Evolutionary conservation across 371 early-diverging fungal genomes (phyloP), one percentile per base, ranked within the genome.

Genomic region (Lichtheimia ornata): DNA sequence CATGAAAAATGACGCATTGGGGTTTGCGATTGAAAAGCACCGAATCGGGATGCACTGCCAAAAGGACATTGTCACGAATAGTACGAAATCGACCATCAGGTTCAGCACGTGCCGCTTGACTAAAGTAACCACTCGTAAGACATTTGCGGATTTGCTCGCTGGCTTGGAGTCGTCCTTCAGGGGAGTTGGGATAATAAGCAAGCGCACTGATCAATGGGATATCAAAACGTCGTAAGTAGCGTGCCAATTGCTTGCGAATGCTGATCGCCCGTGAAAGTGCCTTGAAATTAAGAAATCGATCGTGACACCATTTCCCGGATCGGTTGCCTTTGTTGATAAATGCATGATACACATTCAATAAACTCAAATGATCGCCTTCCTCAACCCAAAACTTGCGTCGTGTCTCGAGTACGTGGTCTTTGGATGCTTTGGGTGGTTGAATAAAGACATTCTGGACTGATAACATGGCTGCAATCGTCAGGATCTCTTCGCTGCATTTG

Each of bases 341-440:
- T 0, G 92, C 92, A 63, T 83, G 83, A 72, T 88, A 94, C 0
- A 92, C 93, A 63, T 92, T 92, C 18, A 94, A 64, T 25, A 88
- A 77, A 4, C 91, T 88, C 5, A 94, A 69, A 67, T 89, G 92
- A 58, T 95, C 94, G 3, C 94, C 94, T 66, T 94, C 94, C 62
- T 90, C 83, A 0, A 88, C 92, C 59, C 90, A 83, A 64, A 94
- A 93, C 71, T 86, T 89, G 50, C 83, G 79, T 49, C 89, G 73
- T 52, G 82, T 77, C 44, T 88, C 87, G 35, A 77, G 69, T 4
- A 85, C 71, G 6, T 85, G 79, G 5, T 85, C 83, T 35, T 73
- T 71, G 0, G 78, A 50, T 51, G 71, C 67, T 20, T 82, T 82
- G 17, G 77, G 55, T 5, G 88, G 84, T 15, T 75, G 70, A 0